A percentile compares a stretch with the other conserved stretches of the same genome.
Evolutionary conservation across 2,329 filamentous ascomycete species (phyloP).

Genomic region (Aspergillus sp.): DNA sequence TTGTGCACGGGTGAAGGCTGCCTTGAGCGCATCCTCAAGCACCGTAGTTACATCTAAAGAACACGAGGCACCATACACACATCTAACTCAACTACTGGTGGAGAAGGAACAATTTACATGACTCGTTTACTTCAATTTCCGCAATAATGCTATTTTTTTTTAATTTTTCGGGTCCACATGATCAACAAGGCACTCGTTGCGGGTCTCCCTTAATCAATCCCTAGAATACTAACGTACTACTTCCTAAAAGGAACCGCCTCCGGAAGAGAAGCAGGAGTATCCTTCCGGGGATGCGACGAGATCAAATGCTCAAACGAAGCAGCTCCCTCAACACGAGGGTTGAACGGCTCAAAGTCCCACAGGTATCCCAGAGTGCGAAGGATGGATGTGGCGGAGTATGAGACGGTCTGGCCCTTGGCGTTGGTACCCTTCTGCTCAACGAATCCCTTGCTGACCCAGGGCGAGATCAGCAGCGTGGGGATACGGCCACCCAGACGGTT

Average conservation of each 20-base stretch:
- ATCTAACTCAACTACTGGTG: no score
- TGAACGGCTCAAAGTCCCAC: constrained; percentile 34
- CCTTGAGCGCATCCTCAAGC: no score
- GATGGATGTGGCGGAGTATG: constrained; percentile 28
- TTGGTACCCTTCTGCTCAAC: constrained; percentile 31
- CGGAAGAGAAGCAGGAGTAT: constrained; percentile 20
- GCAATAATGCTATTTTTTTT: no score
- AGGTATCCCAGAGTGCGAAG: constrained; percentile 31
- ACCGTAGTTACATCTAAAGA: no score
- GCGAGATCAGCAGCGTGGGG: constrained; percentile 29
- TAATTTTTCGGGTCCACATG: no score
- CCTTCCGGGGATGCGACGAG: constrained; percentile 10
- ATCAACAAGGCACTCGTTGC: no score
- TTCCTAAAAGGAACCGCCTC: constrained; percentile 10
- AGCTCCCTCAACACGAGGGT: constrained; percentile 23
- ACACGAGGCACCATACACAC: no score
- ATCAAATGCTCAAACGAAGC: constrained; percentile 32
- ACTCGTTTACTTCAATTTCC: no score
- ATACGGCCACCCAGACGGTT: constrained; percentile 29
- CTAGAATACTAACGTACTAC: background rate
- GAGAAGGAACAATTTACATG: no score
- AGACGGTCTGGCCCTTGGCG: constrained; percentile 18
- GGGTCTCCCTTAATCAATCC: background rate
- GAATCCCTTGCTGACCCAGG: constrained; percentile 26
- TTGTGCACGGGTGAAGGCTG: no score